Conservation (phyloP, 768 basidiomycete genomes). For the Boletus patriciae region DNA sequence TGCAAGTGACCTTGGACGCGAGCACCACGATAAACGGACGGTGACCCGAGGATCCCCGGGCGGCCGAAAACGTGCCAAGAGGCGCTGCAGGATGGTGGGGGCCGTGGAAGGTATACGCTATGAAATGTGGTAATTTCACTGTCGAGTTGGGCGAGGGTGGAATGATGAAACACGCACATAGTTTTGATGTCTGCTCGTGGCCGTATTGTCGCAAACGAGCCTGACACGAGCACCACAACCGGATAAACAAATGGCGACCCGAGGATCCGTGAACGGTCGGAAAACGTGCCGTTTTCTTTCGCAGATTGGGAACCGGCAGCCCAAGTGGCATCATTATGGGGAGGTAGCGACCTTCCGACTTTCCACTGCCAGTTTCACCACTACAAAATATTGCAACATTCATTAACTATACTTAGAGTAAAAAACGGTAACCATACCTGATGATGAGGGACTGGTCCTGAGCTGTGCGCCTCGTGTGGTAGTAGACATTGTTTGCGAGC, state of each 20-base stretch:
- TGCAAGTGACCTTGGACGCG: too few relatives aligned
- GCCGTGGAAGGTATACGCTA: constrained; percentile 60
- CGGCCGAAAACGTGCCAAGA: constrained; percentile 72
- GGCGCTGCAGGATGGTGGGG: constrained; percentile 54
- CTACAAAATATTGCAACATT: constrained; percentile 40
- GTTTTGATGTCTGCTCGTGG: constrained; percentile 67
- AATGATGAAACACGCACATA: constrained; percentile 79
- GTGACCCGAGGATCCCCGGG: constrained; percentile 73
- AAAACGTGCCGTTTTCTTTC: constrained; percentile 61
- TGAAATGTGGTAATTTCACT: constrained; percentile 52
- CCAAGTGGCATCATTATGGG: constrained; percentile 89
- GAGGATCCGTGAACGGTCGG: too few relatives aligned
- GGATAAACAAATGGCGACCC: too few relatives aligned
- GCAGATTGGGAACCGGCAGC: constrained; percentile 80
- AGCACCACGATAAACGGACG: constrained; percentile 26
- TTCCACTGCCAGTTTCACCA: constrained; percentile 91
- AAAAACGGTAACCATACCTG: constrained; percentile 50
- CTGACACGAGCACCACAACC: too few relatives aligned
- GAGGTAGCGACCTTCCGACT: constrained; percentile 88
- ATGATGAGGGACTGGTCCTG: constrained; percentile 91
- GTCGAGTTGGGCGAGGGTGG: constrained; percentile 39
- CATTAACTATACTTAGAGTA: not conserved
- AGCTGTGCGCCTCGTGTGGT: constrained; percentile 90
- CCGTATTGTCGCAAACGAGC: constrained; percentile 38
- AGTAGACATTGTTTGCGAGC: constrained; percentile 87